phyloP scores from a whole-genome alignment of 2,329 filamentous ascomycete genomes.

The Arthrobotrys conoides region DNA sequence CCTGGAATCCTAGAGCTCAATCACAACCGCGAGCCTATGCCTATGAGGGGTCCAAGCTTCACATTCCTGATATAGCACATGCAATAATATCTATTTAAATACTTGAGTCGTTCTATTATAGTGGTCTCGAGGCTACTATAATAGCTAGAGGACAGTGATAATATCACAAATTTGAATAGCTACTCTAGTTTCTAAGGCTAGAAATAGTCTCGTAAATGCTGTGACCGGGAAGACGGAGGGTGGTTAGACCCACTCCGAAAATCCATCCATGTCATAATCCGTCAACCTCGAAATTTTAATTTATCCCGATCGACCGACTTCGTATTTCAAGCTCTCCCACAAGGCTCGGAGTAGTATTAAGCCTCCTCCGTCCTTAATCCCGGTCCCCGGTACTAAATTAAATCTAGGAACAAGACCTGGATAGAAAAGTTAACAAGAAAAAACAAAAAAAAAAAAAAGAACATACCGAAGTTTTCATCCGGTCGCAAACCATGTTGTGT shows the following conservation, averaged over 20 bases:
- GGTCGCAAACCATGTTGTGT: neutral
- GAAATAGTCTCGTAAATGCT: no score
- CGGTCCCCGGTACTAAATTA: neutral
- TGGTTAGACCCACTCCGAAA: neutral
- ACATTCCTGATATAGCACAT: neutral
- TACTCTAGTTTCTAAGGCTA: no score
- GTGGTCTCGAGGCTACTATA: neutral
- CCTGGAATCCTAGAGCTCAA: neutral
- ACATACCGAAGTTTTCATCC: neutral
- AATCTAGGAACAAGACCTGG: conserved; percentile 2
- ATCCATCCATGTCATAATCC: no score
- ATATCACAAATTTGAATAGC: no score
- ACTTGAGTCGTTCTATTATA: neutral
- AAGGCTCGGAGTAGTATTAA: conserved; percentile 11
- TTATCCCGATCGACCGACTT: conserved; percentile 16
- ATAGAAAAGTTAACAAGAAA: neutral
- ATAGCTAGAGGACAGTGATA: no score
- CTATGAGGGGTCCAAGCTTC: neutral
- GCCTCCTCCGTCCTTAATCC: conserved; percentile 2
- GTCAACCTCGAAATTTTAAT: neutral
- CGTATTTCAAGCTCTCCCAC: conserved; percentile 2
- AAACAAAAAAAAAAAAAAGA: neutral
- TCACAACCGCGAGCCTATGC: neutral
- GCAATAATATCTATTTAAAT: neutral
- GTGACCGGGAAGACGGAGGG: neutral